Evolutionary conservation across 2,329 filamentous ascomycete species (phyloP), one percentile per base, ranked within the genome.

Genomic region (Fusarium tuaranense): DNA sequence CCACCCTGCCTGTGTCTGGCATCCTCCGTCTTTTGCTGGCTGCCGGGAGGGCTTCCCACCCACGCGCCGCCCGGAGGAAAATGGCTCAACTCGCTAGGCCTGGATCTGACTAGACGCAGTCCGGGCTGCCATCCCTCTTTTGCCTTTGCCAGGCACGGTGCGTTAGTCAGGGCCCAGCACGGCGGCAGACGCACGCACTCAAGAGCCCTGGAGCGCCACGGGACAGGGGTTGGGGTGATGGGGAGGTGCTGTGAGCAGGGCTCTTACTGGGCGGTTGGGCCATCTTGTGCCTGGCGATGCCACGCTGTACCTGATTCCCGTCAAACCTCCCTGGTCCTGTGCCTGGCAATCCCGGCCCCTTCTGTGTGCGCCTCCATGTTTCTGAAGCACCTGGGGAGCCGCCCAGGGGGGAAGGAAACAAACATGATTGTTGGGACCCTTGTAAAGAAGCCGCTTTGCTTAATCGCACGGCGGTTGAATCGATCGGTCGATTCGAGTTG

Each of bases 161-260:
- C 75, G 72, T 78, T 78, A 78, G 76, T 76, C 76, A 75, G 73
- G 76, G 76, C 76, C 76, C 60, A 44, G 57, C 65, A 76, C 44
- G 38, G 68, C 70, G 62, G 70, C 69, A 74, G 69, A 78, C 68
- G 76, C 76, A 78, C 62, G 68, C 76, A 78, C 76, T 78, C 76
- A 76, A 77, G 62, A 57, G 67, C 38, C 70, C 64, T 32, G 44
- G 63, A 67, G 63, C 39, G 44, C 61, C 69, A 60, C 59, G 18
- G 41, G 63, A 44, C 67, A 57, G 39, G 48, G 48, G 25, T 14
- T 53, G 48, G 18, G 48, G 48, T 32, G 48, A 32, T 30, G 65
- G 53, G 57, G 48, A 71, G 67, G 73, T 75, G 73, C 57, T 68
- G 44, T 20, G 69, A 22, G 30, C 20, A 67, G 65, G 63, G 25